These are phyloP conservation scores for Suillus paluster DNA, from an alignment of 768 basidiomycete genomes.

Conservation along the genomic window DNA sequence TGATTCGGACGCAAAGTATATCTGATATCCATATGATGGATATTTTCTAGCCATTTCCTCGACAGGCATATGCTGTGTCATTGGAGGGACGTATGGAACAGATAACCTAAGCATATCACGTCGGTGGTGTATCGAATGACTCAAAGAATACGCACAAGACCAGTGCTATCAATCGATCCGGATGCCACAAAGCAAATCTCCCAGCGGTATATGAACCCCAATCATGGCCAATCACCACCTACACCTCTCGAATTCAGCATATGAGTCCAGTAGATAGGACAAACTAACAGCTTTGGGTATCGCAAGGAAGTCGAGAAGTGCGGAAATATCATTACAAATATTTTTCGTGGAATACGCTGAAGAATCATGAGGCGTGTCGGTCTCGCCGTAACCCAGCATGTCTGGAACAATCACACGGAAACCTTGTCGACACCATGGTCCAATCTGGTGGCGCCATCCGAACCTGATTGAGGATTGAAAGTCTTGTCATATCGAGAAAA, in stretches of 20 bases:
- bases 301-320: conserved; percentile 61
- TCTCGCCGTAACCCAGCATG: conserved; percentile 64
- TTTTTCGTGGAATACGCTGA: conserved; percentile 62
- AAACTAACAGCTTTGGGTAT: conserved; percentile 57
- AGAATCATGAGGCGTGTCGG: conserved; percentile 61
- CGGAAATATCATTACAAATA: conserved; percentile 64
- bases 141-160: conserved; percentile 51
- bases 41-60: conserved; percentile 52
- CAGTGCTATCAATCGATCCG: conserved; percentile 61
- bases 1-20: conserved; percentile 59
- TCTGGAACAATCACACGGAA: conserved; percentile 62
- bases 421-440: conserved; percentile 65
- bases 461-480: conserved; percentile 48
- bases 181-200: conserved; percentile 76
- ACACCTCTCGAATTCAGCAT: neutral
- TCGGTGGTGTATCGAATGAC: neutral
- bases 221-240: conserved; percentile 79
- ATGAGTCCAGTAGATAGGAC: neutral
- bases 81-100: conserved; percentile 68
- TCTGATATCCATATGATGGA: conserved; percentile 70
- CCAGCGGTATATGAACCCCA: conserved; percentile 73
- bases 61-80: conserved; percentile 49
- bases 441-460: conserved; percentile 78
- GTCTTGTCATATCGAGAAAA: neutral
- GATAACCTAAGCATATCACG: conserved; percentile 54